Evolutionary conservation across 176 grass and related monocot genomes (phyloP), one percentile per base, ranked within the genome.

Genomic region (Oryza rufipogon): DNA sequence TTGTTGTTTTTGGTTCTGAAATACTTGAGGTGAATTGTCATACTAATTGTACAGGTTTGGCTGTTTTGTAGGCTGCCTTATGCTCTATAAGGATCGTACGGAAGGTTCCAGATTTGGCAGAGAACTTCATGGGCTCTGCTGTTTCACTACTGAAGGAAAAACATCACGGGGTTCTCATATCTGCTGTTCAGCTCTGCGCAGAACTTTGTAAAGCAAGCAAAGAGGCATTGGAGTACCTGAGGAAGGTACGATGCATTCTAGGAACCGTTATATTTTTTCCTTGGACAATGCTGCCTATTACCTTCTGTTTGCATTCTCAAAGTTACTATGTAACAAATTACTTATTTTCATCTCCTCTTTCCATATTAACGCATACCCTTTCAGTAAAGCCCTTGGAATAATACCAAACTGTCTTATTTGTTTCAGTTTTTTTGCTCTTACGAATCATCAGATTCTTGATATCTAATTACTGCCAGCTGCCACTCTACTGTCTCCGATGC

Each of bases 21-120:
- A 70, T 61, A 38, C 54, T 36, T 80, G 6, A 20, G 36, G 8
- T 33, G 28, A 76, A 52, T 10, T 80, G 70, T 75, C 70, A 19
- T 70, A 7, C n/a, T 89, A 34, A 92, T 38, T 71, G 19, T 38
- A 32, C 70, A 80, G 7, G 16, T 25, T 66, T 79, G 83, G 58
- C 74, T 77, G 4, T 84, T 88, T 64, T 85, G 70, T 89, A 99
- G 97, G 97, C 97, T 52, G 91, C 93, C 39, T 92, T 99, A 60
- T 99, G 97, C 84, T 94, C 93, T 86, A 89, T 99, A 85, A 78
- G 97, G 70, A 96, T 99, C 76, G 88, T 99, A 71, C 87, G 97
- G 77, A 99, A 99, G 91, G 97, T 96, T 74, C 90, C 97, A 70
- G 97, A 99, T 71, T 84, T 99, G 84, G 88, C 97, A 81, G 97